Evolutionary conservation across 2,329 filamentous ascomycete species (phyloP).

Genomic region (Scedosporium dehoogii): DNA sequence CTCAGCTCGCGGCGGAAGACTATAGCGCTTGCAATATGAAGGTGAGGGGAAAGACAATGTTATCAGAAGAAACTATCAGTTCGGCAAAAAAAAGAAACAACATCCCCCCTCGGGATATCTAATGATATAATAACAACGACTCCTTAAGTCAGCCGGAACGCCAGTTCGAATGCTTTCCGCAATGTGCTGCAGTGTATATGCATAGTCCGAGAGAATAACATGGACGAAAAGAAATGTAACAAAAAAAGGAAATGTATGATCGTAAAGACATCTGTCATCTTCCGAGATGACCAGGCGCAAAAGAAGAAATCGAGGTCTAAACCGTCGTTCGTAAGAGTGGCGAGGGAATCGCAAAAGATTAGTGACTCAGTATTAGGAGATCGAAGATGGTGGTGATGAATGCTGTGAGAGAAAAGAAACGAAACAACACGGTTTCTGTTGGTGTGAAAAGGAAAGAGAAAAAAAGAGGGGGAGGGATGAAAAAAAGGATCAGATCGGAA

Average conservation of each 20-base stretch:
- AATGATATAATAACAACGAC: neutral
- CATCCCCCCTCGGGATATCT: neutral
- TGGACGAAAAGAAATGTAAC: neutral
- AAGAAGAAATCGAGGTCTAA: too few species aligned
- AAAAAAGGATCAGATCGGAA: neutral
- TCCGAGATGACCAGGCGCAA: neutral
- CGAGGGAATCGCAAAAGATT: too few species aligned
- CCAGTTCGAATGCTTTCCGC: neutral
- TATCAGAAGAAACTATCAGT: neutral
- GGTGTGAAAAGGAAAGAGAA: neutral
- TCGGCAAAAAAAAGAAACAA: neutral
- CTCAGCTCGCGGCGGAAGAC: too few species aligned
- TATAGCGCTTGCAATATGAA: too few species aligned
- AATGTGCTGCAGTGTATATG: constrained; percentile 2
- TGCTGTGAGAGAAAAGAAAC: too few species aligned
- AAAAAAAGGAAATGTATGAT: neutral
- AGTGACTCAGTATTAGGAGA: neutral
- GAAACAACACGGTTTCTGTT: neutral
- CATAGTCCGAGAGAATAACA: neutral
- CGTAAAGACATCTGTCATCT: neutral
- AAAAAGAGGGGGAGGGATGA: neutral
- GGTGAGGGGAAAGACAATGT: neutral
- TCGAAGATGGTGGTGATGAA: neutral
- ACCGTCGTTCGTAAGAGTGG: too few species aligned
- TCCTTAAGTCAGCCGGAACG: neutral